Percentiles rank a stretch among this genome's conserved stretches.
phyloP scores from a whole-genome alignment of 2,329 filamentous ascomycete species.

The Lecanicillium sp. region DNA sequence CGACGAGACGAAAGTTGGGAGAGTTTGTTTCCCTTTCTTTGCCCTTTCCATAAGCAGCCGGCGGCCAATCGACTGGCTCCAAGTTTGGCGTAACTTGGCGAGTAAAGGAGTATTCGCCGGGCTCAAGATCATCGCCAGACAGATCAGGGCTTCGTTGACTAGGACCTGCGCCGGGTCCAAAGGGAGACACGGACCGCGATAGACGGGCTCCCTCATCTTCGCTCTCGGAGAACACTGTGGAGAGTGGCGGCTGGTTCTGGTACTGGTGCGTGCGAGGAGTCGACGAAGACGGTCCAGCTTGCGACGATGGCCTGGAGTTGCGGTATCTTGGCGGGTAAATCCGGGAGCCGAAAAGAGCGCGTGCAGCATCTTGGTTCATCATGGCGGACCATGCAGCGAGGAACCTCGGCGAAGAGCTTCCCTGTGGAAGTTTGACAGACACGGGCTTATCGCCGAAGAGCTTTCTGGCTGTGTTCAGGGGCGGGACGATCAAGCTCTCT shows the following conservation, averaged over 20 bases:
- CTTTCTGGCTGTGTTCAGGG: conserved; percentile 29
- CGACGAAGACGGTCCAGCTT: background rate
- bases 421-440: conserved; percentile 36
- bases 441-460: conserved; percentile 34
- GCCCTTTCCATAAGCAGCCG: conserved; percentile 37
- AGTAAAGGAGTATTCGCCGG: background rate
- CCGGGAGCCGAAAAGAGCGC: conserved; percentile 24
- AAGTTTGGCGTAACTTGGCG: conserved; percentile 24
- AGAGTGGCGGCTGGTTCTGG: conserved; percentile 59
- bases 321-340: conserved; percentile 11
- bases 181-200: conserved; percentile 42
- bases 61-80: conserved; percentile 45
- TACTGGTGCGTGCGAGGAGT: conserved; percentile 35
- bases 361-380: conserved; percentile 42
- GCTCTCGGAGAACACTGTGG: conserved; percentile 57
- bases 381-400: conserved; percentile 51
- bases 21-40: conserved; percentile 28
- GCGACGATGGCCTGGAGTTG: background rate
- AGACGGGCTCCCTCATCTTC: conserved; percentile 46
- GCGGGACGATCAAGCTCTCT: conserved; percentile 54
- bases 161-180: conserved; percentile 11
- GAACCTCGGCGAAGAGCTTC: conserved; percentile 47
- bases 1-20: conserved; percentile 40
- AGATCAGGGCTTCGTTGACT: background rate
- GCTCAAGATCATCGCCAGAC: background rate